Evolutionary conservation across 257 asterid genomes (phyloP).

Genomic region (Petrea volubilis): DNA sequence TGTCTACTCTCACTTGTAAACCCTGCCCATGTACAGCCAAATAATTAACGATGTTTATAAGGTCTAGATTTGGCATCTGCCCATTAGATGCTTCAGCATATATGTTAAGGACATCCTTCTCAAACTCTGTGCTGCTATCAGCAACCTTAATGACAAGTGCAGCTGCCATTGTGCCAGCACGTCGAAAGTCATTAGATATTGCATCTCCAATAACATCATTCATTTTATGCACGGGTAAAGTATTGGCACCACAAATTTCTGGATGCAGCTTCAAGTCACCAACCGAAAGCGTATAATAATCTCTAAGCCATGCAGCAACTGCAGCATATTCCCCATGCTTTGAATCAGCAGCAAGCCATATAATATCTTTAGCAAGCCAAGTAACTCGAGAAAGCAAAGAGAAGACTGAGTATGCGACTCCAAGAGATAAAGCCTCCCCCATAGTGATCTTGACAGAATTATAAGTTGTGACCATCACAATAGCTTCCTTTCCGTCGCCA

Average conservation of each 20-base stretch:
- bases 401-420: slow-evolving; percentile 79
- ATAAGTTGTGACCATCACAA: slow-evolving; percentile 91
- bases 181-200: slow-evolving; percentile 59
- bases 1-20: slow-evolving; percentile 76
- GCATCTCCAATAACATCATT: slow-evolving; percentile 21
- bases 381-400: slow-evolving; percentile 83
- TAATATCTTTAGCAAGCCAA: slow-evolving; percentile 95
- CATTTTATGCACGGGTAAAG: slow-evolving; percentile 20
- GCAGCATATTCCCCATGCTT: slow-evolving; percentile 86
- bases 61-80: slow-evolving; percentile 98
- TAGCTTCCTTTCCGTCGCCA: slow-evolving; percentile 97
- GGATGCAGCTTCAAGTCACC: slow-evolving; percentile 44
- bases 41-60: slow-evolving; percentile 81
- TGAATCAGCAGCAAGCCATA: slow-evolving; percentile 97
- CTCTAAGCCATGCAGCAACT: slow-evolving; percentile 89
- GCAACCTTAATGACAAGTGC: slow-evolving; percentile 89
- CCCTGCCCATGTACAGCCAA: slow-evolving; percentile 93
- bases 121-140: slow-evolving; percentile 52
- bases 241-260: slow-evolving; percentile 43
- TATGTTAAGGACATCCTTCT: slow-evolving; percentile 70
- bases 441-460: slow-evolving; percentile 55
- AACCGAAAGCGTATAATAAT: slow-evolving; percentile 66
- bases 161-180: slow-evolving; percentile 99
- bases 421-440: slow-evolving; percentile 88
- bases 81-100: slow-evolving; percentile 98